phyloP scores from a whole-genome alignment of 108 stramenopile genomes.

The Cyclotella sp. region DNA sequence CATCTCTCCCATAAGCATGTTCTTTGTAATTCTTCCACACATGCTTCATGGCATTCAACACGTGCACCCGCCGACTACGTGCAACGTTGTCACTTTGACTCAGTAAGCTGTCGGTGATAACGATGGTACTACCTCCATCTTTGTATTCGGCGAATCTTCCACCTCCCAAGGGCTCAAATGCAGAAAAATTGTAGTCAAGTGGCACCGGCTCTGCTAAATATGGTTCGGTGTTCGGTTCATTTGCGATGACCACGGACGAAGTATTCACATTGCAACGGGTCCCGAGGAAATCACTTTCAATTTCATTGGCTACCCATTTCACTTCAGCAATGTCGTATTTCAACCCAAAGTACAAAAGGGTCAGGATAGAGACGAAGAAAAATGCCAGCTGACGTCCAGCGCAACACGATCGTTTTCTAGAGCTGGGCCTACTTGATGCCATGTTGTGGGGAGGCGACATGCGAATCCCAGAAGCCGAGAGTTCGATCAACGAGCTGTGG shows the following conservation, averaged over 20 bases:
- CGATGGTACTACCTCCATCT: conserved; percentile 41
- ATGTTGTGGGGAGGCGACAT: not conserved
- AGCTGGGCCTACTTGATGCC: not conserved
- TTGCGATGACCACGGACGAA: not conserved
- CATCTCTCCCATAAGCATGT: conserved; percentile 87
- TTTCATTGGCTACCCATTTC: conserved; percentile 12
- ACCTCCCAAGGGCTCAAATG: conserved; percentile 42
- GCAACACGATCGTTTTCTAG: not conserved
- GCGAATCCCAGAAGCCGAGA: not conserved
- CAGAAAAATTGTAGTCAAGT: conserved; percentile 29
- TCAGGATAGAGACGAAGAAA: not conserved
- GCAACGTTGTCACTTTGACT: conserved; percentile 57
- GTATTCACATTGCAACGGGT: conserved; percentile 6
- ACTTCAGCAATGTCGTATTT: conserved; percentile 10
- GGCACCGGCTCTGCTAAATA: conserved; percentile 29
- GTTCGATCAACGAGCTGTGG: conserved; percentile 14
- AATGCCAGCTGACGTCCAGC: not conserved
- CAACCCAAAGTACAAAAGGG: not conserved
- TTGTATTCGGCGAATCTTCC: conserved; percentile 47
- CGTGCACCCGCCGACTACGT: conserved; percentile 67
- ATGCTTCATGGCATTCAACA: conserved; percentile 81
- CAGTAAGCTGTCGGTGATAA: conserved; percentile 22
- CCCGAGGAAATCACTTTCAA: conserved; percentile 8
- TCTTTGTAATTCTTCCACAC: conserved; percentile 77
- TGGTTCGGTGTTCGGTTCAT: conserved; percentile 14